Evolutionary conservation across 2,329 filamentous ascomycete genomes (phyloP).

Genomic region (Sclerotinia spermophila): DNA sequence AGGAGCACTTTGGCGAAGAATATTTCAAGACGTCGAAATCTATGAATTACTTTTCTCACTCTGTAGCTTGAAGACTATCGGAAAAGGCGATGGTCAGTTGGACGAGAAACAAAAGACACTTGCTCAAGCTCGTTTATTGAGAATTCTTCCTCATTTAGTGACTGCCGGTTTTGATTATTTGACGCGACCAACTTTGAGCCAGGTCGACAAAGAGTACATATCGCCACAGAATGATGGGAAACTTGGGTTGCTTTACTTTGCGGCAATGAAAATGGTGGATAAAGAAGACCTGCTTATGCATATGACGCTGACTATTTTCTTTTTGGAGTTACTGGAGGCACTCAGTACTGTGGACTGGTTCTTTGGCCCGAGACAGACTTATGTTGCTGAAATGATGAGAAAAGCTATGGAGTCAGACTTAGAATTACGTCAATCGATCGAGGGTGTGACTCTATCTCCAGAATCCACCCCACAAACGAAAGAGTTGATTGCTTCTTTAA

Average conservation of each 20-base stretch:
- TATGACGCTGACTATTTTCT: slow-evolving; percentile 36
- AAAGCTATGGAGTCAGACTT: slow-evolving; percentile 30
- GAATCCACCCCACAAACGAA: slow-evolving; percentile 33
- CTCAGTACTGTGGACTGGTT: slow-evolving; percentile 34
- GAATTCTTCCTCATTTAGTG: slow-evolving; percentile 35
- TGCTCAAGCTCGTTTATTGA: slow-evolving; percentile 36
- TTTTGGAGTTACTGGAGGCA: slow-evolving; percentile 34
- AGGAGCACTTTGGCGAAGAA: slow-evolving; percentile 51
- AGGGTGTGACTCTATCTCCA: slow-evolving; percentile 29
- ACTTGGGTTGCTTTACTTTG: slow-evolving; percentile 35
- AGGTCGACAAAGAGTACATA: slow-evolving; percentile 30
- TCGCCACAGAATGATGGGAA: slow-evolving; percentile 18
- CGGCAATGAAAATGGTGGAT: slow-evolving; percentile 35
- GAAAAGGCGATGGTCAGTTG: slow-evolving; percentile 26
- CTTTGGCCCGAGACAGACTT: slow-evolving; percentile 29
- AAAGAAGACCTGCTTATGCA: slow-evolving; percentile 38
- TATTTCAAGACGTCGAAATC: slow-evolving; percentile 46
- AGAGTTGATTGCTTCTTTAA: slow-evolving; percentile 24
- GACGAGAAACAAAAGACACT: slow-evolving; percentile 37
- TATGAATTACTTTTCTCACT: slow-evolving; percentile 47
- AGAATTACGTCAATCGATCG: slow-evolving; percentile 32
- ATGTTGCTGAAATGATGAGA: slow-evolving; percentile 30
- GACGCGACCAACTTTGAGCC: slow-evolving; percentile 32
- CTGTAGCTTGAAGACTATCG: slow-evolving; percentile 32
- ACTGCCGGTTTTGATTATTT: slow-evolving; percentile 32